Evolutionary conservation across 495 filamentous ascomycete genomes (phyloP).

Genomic region (Aspergillus funiculosus): DNA sequence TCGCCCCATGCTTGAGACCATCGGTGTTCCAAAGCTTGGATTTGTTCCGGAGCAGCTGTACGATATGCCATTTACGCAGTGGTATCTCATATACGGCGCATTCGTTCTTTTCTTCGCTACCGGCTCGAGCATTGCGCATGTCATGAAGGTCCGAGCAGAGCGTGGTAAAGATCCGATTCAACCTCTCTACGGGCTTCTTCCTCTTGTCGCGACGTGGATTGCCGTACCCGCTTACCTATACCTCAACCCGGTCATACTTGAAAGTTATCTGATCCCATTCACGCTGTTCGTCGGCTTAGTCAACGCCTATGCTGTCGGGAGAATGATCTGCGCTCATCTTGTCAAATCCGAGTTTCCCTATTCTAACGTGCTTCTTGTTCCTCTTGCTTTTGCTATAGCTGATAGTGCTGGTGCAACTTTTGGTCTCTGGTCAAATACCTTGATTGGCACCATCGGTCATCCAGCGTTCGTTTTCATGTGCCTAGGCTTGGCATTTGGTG

Average conservation of each 20-base stretch:
- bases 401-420: conserved; percentile 70
- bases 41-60: conserved; percentile 66
- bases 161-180: conserved; percentile 61
- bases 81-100: conserved; percentile 89
- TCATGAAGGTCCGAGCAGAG: conserved; percentile 69
- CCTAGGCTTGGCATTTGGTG: conserved; percentile 70
- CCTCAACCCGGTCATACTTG: conserved; percentile 76
- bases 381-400: conserved; percentile 65
- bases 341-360: conserved; percentile 81
- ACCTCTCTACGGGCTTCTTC: conserved; percentile 74
- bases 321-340: conserved; percentile 91
- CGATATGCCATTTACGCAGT: conserved; percentile 76
- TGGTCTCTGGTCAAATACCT: conserved; percentile 70
- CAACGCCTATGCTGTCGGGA: conserved; percentile 89
- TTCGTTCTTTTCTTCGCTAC: conserved; percentile 82
- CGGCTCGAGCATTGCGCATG: conserved; percentile 62
- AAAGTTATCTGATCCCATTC: conserved; percentile 80
- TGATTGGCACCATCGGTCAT: conserved; percentile 71
- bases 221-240: conserved; percentile 71
- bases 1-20: conserved; percentile 63
- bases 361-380: conserved; percentile 66
- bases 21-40: conserved; percentile 60
- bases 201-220: conserved; percentile 69
- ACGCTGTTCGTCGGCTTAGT: conserved; percentile 77
- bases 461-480: conserved; percentile 81